Evolutionary conservation across 768 basidiomycete genomes (phyloP), one percentile per base, ranked within the genome.

Genomic region (Trametes cinnabarina): DNA sequence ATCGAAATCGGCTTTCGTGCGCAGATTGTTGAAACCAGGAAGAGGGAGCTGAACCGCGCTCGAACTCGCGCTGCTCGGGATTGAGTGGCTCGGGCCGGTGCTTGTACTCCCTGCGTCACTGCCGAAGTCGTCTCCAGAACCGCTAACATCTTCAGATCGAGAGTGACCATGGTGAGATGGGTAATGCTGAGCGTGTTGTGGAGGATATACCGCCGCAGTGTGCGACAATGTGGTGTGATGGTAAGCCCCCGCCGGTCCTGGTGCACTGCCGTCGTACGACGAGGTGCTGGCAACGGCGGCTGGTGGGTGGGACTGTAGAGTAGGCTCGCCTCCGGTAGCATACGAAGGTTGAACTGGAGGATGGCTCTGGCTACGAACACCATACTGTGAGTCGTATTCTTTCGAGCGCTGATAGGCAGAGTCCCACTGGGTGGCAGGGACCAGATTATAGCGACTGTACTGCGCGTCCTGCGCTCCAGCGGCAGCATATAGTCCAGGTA

Each of bases 1-100:
- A 41, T 48, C 44, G 39, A 42, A 14, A 67, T 67, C 51, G 60
- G 49, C 55, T 62, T 65, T 47, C 55, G 69, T 57, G 42, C 60
- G 51, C 28, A 60, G 43, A 63, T 75, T 55, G 25, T 67, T 23
- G 55, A 59, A 56, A 0, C 60, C 57, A 2, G 66, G 46, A 9
- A 77, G 66, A 2, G 83, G 83, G 4, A 84, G 76, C 60, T 84
- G 84, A 10, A 77, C 72, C 26, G 63, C 76, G 7, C 82, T 83
- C 9, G 82, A 83, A 9, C 79, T 62, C 11, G 84, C 82, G 42
- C 82, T 65, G 44, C 59, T 59, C 5, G 64, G 64, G 20, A 65
- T 57, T 12, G 63, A 65, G 23, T 57, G 82, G 10, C 82, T 81
- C n/a, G 78, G 76, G 2, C 78, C 72, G 3, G 73, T 69, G 59